Evolutionary conservation across 2,329 filamentous ascomycete genomes (phyloP), one percentile per base, ranked within the genome.

Genomic region (Arthrinium puccinioides): DNA sequence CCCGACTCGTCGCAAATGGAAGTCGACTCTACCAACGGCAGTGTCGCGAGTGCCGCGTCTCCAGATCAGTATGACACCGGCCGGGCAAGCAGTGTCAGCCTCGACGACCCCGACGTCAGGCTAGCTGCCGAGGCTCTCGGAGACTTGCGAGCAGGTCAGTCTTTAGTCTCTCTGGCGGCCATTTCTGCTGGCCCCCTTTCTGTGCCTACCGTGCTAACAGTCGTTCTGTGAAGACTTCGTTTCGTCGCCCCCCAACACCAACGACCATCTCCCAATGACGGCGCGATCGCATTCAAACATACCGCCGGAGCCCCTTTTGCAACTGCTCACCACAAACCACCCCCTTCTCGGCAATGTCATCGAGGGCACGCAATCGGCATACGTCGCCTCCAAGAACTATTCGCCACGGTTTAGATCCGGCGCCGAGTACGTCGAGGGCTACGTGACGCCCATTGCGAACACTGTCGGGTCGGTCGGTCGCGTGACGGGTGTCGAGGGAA

Each of bases 351-450:
- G 86, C 9, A 87, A 79, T 20, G 87, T 88, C 0, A 89, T 94
- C 49, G 87, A 86, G 47, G 81, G 82, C 36, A 90, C 88, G 0
- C 75, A 90, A 7, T 87, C 84, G 2, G 87, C 86, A 2, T 97
- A 97, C 57, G 82, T 84, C 20, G 82, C 76, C 3, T 88, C 86
- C 9, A 96, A 97, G 61, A 87, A 89, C 48, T 94, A 90, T 52
- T 94, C 87, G 2, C 88, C 90, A 0, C 76, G 84, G 3, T 87
- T 96, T 55, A 88, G 86, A 59, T 84, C 85, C n/a, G 79, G 88
- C 43, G 90, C 87, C 33, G 87, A 95, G 57, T 87, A 94, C 51
- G 81, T 96, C 15, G 90, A 97, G 60, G 82, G 86, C 32, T 90
- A 87, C 48, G 78, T 95, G 36, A 86, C 84, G 2, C 88, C 87